These are phyloP conservation scores for Aspergillus hancockii DNA, from an alignment of 495 filamentous ascomycete genomes.

Conservation along the genomic window DNA sequence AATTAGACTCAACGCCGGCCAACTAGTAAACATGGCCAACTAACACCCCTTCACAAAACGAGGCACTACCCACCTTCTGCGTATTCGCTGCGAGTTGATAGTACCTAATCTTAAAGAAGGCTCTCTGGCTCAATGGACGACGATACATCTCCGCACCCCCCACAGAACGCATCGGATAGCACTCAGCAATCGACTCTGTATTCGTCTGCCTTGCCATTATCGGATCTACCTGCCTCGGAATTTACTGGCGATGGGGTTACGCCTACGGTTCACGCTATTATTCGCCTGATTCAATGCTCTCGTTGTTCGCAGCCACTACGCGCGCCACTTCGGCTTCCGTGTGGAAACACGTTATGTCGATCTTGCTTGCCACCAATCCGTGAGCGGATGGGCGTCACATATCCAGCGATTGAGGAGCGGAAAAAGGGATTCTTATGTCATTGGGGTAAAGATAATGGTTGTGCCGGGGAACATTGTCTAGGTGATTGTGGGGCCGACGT, in stretches of 20 bases:
- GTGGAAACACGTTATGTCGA: constrained; percentile 77
- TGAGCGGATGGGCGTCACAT: constrained; percentile 67
- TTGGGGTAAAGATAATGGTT: constrained; percentile 51
- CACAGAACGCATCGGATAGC: not conserved
- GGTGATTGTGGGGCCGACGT: constrained; percentile 79
- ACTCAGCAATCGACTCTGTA: constrained; percentile 2
- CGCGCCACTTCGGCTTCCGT: constrained; percentile 76
- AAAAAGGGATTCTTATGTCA: constrained; percentile 71
- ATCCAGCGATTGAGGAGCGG: constrained; percentile 64
- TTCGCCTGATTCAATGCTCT: constrained; percentile 73
- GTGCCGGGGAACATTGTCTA: constrained; percentile 68
- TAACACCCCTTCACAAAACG: not conserved
- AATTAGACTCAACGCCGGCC: too few relatives aligned
- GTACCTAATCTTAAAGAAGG: not conserved
- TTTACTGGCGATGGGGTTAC: constrained; percentile 4
- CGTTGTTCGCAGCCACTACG: constrained; percentile 69
- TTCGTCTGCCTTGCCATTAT: not conserved
- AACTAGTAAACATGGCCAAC: too few relatives aligned
- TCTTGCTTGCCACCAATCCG: constrained; percentile 68
- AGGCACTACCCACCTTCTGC: not conserved
- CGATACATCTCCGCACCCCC: constrained; percentile 6
- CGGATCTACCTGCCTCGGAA: constrained; percentile 2
- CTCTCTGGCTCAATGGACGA: not conserved
- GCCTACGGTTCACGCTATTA: constrained; percentile 43
- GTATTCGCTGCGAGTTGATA: not conserved